Evolutionary conservation across 345 rosid genomes (phyloP).

Genomic region (Viola odorata): DNA sequence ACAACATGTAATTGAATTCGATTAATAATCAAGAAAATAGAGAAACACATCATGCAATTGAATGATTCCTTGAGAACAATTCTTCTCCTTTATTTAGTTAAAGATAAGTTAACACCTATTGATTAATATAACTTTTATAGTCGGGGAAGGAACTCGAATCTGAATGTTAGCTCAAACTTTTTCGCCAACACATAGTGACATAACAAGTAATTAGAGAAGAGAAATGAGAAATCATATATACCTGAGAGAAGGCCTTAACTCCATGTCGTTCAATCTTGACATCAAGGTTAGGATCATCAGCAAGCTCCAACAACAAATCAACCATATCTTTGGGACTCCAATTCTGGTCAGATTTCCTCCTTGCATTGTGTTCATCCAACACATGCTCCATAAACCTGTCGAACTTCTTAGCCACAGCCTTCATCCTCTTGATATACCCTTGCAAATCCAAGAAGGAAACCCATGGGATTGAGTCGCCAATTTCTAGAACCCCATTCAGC

Average conservation of each 20-base stretch:
- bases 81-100: too few species aligned
- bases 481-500: conserved; percentile 51
- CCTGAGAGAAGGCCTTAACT: conserved; percentile 58
- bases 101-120: too few species aligned
- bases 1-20: too few species aligned
- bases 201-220: too few species aligned
- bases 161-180: too few species aligned
- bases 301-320: conserved; percentile 53
- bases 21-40: background rate
- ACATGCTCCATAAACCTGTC: conserved; percentile 54
- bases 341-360: conserved; percentile 28
- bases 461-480: conserved; percentile 71
- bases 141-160: too few species aligned
- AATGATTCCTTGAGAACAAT: background rate
- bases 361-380: conserved; percentile 45
- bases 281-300: conserved; percentile 56
- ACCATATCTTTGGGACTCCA: conserved; percentile 56
- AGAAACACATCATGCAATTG: too few species aligned
- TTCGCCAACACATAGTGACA: too few species aligned
- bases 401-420: conserved; percentile 45
- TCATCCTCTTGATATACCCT: conserved; percentile 60
- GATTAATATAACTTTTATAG: background rate
- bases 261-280: conserved; percentile 54
- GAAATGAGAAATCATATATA: background rate
- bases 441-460: conserved; percentile 51